Conservation (phyloP, 1,284 basidiomycete genomes). For the Anthracocystis panici-leucophaei region DNA sequence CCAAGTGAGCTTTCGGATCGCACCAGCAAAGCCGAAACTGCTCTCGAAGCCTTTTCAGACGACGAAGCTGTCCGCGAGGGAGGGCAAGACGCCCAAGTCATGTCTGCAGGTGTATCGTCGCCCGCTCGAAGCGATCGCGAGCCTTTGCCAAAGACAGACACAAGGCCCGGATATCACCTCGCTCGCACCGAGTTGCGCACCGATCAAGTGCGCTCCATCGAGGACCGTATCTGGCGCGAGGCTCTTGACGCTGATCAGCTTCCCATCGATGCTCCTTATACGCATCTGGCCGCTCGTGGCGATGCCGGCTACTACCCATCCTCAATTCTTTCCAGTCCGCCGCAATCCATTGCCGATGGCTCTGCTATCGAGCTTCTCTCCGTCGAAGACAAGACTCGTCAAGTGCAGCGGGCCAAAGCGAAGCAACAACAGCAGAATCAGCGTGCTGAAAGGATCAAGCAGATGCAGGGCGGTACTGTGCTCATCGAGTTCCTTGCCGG, state of each 20-base stretch:
- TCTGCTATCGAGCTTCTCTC: slow-evolving; percentile 40
- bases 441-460: slow-evolving; percentile 17
- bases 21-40: slow-evolving; percentile 46
- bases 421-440: slow-evolving; percentile 18
- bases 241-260: slow-evolving; percentile 44
- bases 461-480: slow-evolving; percentile 59
- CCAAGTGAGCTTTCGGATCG: slow-evolving; percentile 29
- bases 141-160: not conserved
- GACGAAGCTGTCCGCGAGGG: not conserved
- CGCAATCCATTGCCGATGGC: slow-evolving; percentile 19
- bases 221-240: slow-evolving; percentile 53
- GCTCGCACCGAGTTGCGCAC: slow-evolving; percentile 41
- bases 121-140: not conserved
- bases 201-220: slow-evolving; percentile 41
- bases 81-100: not conserved
- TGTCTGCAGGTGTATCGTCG: not conserved
- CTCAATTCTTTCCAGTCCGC: slow-evolving; percentile 21
- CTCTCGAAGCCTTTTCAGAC: slow-evolving; percentile 26
- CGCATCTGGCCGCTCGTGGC: slow-evolving; percentile 50
- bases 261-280: slow-evolving; percentile 58
- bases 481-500: slow-evolving; percentile 60
- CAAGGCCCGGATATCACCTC: slow-evolving; percentile 13
- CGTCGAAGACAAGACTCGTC: slow-evolving; percentile 14
- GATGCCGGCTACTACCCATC: slow-evolving; percentile 22
- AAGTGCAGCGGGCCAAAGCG: slow-evolving; percentile 11